Percentiles rank a stretch among this genome's conserved stretches.
Evolutionary conservation across 1,139 yeast genomes (phyloP).

Genomic region (Hemisphaericaspora xylofermentans): DNA sequence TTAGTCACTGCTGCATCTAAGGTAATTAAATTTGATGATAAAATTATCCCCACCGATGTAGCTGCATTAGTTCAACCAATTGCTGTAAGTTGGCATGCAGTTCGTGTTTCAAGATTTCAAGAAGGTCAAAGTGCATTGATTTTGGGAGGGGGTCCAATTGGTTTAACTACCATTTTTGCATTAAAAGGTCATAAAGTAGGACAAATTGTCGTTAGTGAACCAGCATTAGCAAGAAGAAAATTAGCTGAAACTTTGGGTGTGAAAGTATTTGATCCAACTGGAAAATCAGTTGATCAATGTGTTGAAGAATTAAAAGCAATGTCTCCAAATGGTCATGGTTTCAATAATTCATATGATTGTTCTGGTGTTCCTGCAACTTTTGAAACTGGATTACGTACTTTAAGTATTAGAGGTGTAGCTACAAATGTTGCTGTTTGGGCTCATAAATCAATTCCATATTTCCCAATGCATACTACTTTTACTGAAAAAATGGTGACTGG

Average conservation of each 20-base stretch:
- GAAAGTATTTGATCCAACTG: constrained; percentile 42
- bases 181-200: constrained; percentile 56
- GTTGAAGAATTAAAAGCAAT: constrained; percentile 31
- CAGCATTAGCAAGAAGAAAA: constrained; percentile 55
- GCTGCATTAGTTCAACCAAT: constrained; percentile 48
- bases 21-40: constrained; percentile 31
- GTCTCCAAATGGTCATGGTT: constrained; percentile 53
- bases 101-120: constrained; percentile 33
- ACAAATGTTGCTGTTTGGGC: constrained; percentile 65
- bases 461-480: constrained; percentile 40
- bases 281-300: constrained; percentile 31
- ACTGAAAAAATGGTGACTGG: constrained; percentile 41
- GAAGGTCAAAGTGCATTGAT: constrained; percentile 52
- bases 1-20: constrained; percentile 38
- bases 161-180: constrained; percentile 54
- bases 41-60: constrained; percentile 40
- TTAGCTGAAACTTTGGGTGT: constrained; percentile 54
- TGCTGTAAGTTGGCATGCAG: constrained; percentile 51
- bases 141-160: constrained; percentile 64
- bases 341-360: constrained; percentile 58
- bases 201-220: constrained; percentile 59
- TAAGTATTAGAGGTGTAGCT: constrained; percentile 59
- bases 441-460: constrained; percentile 30
- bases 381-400: constrained; percentile 48
- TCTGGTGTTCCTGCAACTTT: constrained; percentile 60